Base-by-base conservation (phyloP, 306 rosid genomes). In the Pueraria montana region DNA sequence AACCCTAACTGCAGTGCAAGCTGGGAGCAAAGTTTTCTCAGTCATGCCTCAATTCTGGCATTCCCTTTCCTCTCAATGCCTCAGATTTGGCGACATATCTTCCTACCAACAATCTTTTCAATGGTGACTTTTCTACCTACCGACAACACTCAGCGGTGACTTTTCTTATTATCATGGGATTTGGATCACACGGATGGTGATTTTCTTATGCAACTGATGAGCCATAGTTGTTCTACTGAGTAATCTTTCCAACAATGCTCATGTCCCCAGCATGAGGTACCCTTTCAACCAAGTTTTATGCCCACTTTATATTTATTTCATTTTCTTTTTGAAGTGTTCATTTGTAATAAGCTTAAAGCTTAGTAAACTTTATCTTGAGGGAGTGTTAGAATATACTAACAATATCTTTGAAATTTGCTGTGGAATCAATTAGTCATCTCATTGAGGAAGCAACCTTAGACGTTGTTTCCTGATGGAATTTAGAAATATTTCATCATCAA, bases 401-500 rank as follows among this genome's bases (percentile, higher is more conserved):
- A 59, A 59, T 59, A 59, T 20, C 32, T 59, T 49, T 48, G 24
- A 32, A 46, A 48, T 16, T 18, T 67, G 5, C 20, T 72, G 62
- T 24, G 45, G 62, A 12, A 46, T 71, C 58, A 45, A 26, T 45
- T 16, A 23, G 14, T 23, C 76, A 71, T 46, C 59, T 23, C 27
- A 45, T 46, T 14, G 3, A 46, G 76, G 9, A 42, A 43, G 56
- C 53, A n/a, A 66, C 18, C 16, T 34, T 34, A n/a, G 50, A 66
- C 8, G 17, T 8, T 66, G 17, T 18, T 36, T 36, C 16, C 27
- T 36, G 16, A 66, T 24, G 27, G 23, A 36, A 59, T 30, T 17
- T 85, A 21, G 76, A 70, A 78, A 49, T 23, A 56, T 34, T 14
- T 34, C 68, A 30, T 58, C 79, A 30, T 72, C 74, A 65, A 64